Conservation (phyloP, 2,329 filamentous ascomycete species). For the Catunica adiposa region DNA sequence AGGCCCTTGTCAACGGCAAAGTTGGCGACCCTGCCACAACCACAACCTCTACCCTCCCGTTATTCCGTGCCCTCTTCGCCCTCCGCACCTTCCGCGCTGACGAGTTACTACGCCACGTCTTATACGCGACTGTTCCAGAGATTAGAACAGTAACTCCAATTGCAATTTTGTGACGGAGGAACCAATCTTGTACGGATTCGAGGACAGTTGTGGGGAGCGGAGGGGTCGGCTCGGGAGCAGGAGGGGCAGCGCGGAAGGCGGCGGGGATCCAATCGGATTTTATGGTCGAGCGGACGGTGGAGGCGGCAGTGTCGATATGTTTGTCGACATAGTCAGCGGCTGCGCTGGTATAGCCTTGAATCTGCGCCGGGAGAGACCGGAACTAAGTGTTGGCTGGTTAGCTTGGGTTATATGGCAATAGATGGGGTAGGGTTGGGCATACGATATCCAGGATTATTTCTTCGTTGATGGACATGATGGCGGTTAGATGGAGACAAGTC, state of each 20-base stretch:
- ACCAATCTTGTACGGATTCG: conserved; percentile 52
- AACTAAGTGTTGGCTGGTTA: background rate
- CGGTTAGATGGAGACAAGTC: background rate
- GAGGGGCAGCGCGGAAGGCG: conserved; percentile 43
- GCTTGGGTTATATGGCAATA: background rate
- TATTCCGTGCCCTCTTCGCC: conserved; percentile 60
- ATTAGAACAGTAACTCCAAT: conserved; percentile 56
- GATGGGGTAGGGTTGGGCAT: conserved; percentile 21
- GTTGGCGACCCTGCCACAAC: conserved; percentile 79
- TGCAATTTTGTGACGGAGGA: conserved; percentile 53
- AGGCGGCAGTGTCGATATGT: conserved; percentile 62
- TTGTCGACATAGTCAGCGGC: conserved; percentile 68
- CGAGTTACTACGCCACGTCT: conserved; percentile 32
- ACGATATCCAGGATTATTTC: conserved; percentile 32
- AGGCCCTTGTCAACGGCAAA: conserved; percentile 65
- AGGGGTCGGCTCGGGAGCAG: conserved; percentile 20
- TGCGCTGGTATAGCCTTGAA: conserved; percentile 52
- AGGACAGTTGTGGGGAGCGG: conserved; percentile 23
- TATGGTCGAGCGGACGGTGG: conserved; percentile 51
- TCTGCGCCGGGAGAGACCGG: conserved; percentile 26
- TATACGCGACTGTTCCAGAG: conserved; percentile 46
- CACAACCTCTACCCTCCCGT: conserved; percentile 70
- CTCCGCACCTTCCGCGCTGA: conserved; percentile 52
- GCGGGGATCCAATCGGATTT: conserved; percentile 54
- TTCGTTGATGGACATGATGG: conserved; percentile 4